Evolutionary conservation across 2,329 filamentous ascomycete genomes (phyloP), one percentile per base, ranked within the genome.

Genomic region (Aspergillus sp.): DNA sequence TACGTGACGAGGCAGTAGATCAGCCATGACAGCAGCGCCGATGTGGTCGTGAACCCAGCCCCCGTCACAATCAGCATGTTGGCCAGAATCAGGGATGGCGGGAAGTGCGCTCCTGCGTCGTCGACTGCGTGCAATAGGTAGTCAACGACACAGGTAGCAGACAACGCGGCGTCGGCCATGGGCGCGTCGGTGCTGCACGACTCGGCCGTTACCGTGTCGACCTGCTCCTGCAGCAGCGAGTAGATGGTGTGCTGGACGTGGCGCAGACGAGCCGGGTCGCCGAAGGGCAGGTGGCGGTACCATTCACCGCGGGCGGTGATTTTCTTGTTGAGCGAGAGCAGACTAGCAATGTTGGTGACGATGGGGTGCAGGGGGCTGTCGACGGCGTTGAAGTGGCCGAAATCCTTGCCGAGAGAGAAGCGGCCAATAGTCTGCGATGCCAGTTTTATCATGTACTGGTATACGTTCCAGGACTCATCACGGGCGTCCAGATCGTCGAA

Each of bases 21-120:
- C 0, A 83, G 74, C 85, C 84, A 87, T 0, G 83, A 85, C 3
- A 87, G 73, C 3, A 87, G 77, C 0, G 82, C 81, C 0, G 80
- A 82, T 0, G 82, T 87, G 0, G 85, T 87, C 2, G 81, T 85
- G 76, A 87, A 87, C 15, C 85, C 85, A 1, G 85, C 85, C 3
- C 79, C 84, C 0, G 79, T 82, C n/a, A 79, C 77, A 7, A 86
- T 82, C 1, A 85, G 72, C 2, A 85, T 74, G 50, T 67, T 69
- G 5, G 13, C 56, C 43, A 36, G 30, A 6, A 36, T 36, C 4
- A 36, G 30, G 30, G 30, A 6, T 4, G 30, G 30, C 12, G 30
- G 30, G 30, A 36, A 36, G 12, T 36, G 30, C 4, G 30, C 30
- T 4, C 30, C 30, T 36, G 12, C 13, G 4, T 36, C 30, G 30